phyloP scores from a whole-genome alignment of 129 eudicot genomes.

The Lactuca saligna region DNA sequence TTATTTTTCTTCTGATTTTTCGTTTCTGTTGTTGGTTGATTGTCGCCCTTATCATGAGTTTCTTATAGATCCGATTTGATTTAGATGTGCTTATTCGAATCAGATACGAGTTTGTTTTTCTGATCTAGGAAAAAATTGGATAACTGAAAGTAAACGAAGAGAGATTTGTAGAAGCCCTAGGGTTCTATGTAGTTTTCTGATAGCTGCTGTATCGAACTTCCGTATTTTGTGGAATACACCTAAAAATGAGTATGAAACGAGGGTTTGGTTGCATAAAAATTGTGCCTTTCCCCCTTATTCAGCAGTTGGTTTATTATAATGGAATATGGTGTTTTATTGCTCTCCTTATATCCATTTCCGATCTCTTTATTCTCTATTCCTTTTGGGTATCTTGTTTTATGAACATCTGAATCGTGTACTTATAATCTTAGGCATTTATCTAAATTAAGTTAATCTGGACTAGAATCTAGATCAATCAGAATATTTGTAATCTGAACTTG shows the following conservation, averaged over 20 bases:
- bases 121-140: slow-evolving; percentile 18
- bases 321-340: background rate
- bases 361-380: background rate
- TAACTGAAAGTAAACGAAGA: slow-evolving; percentile 1
- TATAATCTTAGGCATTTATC: background rate
- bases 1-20: background rate
- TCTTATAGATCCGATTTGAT: slow-evolving; percentile 22
- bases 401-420: background rate
- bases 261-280: background rate
- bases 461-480: background rate
- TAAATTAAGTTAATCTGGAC: background rate
- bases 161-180: slow-evolving; percentile 27
- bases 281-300: slow-evolving; percentile 1
- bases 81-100: slow-evolving; percentile 3
- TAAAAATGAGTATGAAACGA: background rate
- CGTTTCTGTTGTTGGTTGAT: slow-evolving; percentile 16
- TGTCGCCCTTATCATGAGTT: background rate
- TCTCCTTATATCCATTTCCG: background rate
- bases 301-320: background rate
- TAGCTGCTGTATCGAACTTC: background rate
- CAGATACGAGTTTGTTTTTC: slow-evolving; percentile 7
- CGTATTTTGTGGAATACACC: background rate
- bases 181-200: background rate
- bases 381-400: background rate
- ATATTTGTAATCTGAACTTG: background rate